A percentile compares a stretch with the other conserved stretches of the same genome.
Conservation (phyloP, 257 asterid species). For the Petunia axillaris region DNA sequence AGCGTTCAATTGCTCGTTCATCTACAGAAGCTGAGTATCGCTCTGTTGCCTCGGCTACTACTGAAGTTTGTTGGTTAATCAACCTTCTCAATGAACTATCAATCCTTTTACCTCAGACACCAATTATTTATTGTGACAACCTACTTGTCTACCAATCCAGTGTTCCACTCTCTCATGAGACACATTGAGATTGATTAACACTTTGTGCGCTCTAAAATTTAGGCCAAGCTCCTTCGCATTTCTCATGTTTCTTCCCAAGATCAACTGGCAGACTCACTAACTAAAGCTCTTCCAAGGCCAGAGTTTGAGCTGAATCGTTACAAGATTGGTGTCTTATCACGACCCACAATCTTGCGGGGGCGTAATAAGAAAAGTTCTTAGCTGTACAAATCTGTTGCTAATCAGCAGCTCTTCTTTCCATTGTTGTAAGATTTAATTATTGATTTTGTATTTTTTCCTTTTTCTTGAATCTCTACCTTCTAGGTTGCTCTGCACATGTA, state of each 20-base stretch:
- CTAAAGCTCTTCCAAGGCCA: background rate
- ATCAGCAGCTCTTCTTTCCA: no score
- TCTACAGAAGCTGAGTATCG: background rate
- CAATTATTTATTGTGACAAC: background rate
- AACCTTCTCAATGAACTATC: background rate
- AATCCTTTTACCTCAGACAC: background rate
- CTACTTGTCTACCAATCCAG: background rate
- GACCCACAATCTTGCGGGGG: background rate
- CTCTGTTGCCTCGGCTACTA: background rate
- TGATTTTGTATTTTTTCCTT: no score
- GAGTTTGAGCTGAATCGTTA: background rate
- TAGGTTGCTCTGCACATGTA: no score
- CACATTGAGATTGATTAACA: conserved; percentile 1
- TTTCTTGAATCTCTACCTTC: no score
- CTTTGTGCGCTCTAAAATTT: background rate
- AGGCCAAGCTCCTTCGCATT: background rate
- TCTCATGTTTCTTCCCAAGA: background rate
- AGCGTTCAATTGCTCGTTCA: no score
- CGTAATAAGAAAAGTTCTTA: background rate
- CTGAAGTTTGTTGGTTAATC: background rate
- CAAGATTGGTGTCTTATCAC: background rate
- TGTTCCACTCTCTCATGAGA: background rate
- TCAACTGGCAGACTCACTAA: background rate
- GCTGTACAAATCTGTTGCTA: no score
- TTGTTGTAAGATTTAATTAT: no score